Percentiles rank a stretch among this genome's conserved stretches.
phyloP scores from a whole-genome alignment of 805 yeast genomes.

The Kurtzmaniella cleridarum region DNA sequence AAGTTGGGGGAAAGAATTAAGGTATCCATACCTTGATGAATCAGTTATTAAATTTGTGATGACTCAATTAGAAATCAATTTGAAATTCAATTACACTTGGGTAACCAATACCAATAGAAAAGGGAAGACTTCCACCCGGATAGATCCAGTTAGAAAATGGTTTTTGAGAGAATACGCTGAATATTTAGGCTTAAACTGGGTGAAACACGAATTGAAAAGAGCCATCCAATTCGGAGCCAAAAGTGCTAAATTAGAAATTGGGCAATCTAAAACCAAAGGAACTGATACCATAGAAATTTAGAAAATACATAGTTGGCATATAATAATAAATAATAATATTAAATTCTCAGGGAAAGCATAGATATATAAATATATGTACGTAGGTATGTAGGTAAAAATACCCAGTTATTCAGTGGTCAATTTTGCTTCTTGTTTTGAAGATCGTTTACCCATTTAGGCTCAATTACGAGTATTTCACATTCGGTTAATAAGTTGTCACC shows the following conservation, averaged over 20 bases:
- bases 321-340: not conserved
- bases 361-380: not conserved
- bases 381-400: not conserved
- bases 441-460: constrained; percentile 35
- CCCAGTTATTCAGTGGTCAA: not conserved
- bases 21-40: constrained; percentile 82
- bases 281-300: constrained; percentile 42
- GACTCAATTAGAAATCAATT: constrained; percentile 43
- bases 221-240: constrained; percentile 97
- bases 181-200: constrained; percentile 44
- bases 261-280: constrained; percentile 72
- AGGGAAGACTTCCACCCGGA: constrained; percentile 12
- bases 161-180: constrained; percentile 61
- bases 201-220: constrained; percentile 73
- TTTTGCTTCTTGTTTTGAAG: constrained; percentile 11
- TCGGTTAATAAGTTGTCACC: constrained; percentile 24
- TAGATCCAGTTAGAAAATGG: constrained; percentile 39
- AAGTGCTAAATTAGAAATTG: constrained; percentile 87
- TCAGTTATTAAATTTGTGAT: constrained; percentile 49
- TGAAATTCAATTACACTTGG: constrained; percentile 33
- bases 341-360: not conserved
- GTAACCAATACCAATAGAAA: constrained; percentile 22
- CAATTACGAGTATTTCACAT: constrained; percentile 36
- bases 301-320: not conserved
- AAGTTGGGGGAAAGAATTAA: constrained; percentile 80